Base-by-base conservation (phyloP, 805 yeast species). In the Kuraishia hungarica region DNA sequence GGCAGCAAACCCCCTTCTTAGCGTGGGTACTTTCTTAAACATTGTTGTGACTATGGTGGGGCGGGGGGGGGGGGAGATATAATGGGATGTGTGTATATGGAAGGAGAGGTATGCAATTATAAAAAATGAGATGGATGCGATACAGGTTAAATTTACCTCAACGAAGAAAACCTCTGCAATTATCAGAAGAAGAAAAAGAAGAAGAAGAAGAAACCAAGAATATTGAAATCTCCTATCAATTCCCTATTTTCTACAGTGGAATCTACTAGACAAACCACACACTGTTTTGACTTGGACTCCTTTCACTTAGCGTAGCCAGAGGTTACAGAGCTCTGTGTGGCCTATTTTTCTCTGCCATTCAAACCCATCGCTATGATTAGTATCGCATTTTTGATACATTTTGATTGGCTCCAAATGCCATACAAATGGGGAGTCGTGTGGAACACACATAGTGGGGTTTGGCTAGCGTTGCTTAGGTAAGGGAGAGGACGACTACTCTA, bases 1-100 rank as follows among this genome's bases (percentile, higher is more conserved):
- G 24, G 84, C 82, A 19, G 73, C 72, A 58, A 68, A 62, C 7
- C 57, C 51, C 54, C 68, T 61, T 23, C 55, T 59, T 11, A 53
- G 51, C 17, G 53, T 11, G 29, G 48, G 48, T 20, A 39, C 29
- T 26, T 48, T 48, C 29, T 51, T 53, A n/a, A 51, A 39, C 53
- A 54, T 54, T 47, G 11, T 47, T 47, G 24, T 47, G 49, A 17
- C 17, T 35, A 35, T 35, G 17, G 6, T 6, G 35, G 11, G 11
- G 11, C 35, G 35, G 35, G 35, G 35, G 11, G 11, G 35, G 35
- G 21, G 17, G 28, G n/a, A 21, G 43, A 53, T 26, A 5, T 6
- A 26, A 26, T 26, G 29, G 29, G 5, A 39, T 20, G 53, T 50
- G 35, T 50, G 51, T 22, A 23, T 21, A n/a, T 48, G 21, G 43